Base-by-base conservation (phyloP, 148 eudicot genomes). In the Heliamphora exappendiculata region DNA sequence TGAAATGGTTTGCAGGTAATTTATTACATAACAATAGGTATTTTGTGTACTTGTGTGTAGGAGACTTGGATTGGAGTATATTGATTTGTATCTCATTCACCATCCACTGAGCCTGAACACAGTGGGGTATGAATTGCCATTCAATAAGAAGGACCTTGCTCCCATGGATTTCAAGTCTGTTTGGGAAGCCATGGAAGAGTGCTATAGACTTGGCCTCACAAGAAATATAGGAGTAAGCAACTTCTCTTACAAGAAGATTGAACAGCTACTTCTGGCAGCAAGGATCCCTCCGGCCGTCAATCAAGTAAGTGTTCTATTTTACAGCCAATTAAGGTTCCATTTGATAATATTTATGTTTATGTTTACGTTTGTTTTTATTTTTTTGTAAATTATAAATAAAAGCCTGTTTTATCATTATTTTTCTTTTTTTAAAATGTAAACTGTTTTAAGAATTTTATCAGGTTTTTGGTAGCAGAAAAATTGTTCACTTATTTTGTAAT, bases 151-250 rank as follows among this genome's bases (percentile, higher is more conserved):
- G 3, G 44, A 76, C 37, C 58, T 80, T 70, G 4, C 33, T 29
- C 70, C 72, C 29, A 76, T 76, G 66, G 83, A 80, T 76, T 37
- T 80, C 31, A 76, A 80, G 67, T 29, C 66, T 34, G 76, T 76
- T 12, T 80, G 83, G 79, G 79, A 80, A 76, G 79, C 76, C n/a
- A 80, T 80, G 79, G 83, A 80, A 49, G 76, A 76, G 34, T 80
- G 83, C 16, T 73, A 49, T 0, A 76, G 24, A 33, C 66, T 70
- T 19, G 79, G 83, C 0, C 79, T 80, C 28, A 4, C 83, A 4
- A 80, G 60, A 33, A 34, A 51, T 2, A 80, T 80, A 1, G 83
- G 83, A 60, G 83, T 80, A 0, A 76, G 83, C 76, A 76, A 76
- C 24, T 75, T 80, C 75, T 80, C 78, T 59, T 58, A 75, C 69